Evolutionary conservation across 2,329 filamentous ascomycete genomes (phyloP).

Genomic region (Coniochaeta sp.): DNA sequence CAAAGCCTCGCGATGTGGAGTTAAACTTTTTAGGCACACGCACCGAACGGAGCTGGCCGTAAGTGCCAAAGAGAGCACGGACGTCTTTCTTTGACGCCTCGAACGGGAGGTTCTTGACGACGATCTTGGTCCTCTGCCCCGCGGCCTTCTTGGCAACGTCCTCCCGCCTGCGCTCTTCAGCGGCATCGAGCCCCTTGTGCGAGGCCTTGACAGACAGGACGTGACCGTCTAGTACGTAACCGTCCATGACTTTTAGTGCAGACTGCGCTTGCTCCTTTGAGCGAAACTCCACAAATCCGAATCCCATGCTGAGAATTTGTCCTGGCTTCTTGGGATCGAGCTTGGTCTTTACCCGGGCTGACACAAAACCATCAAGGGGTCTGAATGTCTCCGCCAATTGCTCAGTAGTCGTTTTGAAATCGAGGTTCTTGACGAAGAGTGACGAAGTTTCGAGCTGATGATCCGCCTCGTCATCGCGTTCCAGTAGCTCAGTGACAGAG

Average conservation of each 20-base stretch:
- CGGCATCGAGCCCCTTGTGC: slow-evolving; percentile 80
- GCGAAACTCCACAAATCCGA: slow-evolving; percentile 87
- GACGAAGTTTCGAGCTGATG: slow-evolving; percentile 64
- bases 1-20: slow-evolving; percentile 81
- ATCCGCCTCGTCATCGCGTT: slow-evolving; percentile 44
- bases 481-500: slow-evolving; percentile 62
- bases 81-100: slow-evolving; percentile 92
- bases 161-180: slow-evolving; percentile 75
- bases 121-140: slow-evolving; percentile 77
- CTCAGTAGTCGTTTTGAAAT: slow-evolving; percentile 78
- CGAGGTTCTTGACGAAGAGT: slow-evolving; percentile 88
- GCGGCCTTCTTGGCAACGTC: slow-evolving; percentile 77
- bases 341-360: slow-evolving; percentile 87
- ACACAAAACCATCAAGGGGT: slow-evolving; percentile 79
- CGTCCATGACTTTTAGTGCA: slow-evolving; percentile 80
- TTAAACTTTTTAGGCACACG: slow-evolving; percentile 95
- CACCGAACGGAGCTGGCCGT: slow-evolving; percentile 87
- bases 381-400: slow-evolving; percentile 71
- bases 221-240: slow-evolving; percentile 79
- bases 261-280: slow-evolving; percentile 70
- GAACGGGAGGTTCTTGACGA: slow-evolving; percentile 98
- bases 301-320: slow-evolving; percentile 91
- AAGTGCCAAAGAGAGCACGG: slow-evolving; percentile 74
- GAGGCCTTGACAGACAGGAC: slow-evolving; percentile 79
- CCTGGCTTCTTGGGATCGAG: slow-evolving; percentile 84